phyloP scores from a whole-genome alignment of 352 stramenopile species.

The Vaucheria bursata region DNA sequence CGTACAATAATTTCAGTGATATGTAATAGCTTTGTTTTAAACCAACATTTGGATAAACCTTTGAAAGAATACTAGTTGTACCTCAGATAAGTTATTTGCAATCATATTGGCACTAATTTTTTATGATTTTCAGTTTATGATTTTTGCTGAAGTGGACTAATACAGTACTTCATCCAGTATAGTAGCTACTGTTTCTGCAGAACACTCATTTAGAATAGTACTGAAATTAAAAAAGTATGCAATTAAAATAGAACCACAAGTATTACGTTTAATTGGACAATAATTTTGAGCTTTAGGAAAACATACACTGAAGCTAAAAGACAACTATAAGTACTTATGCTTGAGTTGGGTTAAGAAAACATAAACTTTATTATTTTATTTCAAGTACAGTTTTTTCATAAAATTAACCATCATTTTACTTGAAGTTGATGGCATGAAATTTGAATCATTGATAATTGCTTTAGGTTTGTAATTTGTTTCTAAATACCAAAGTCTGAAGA shows the following conservation, averaged over 20 bases:
- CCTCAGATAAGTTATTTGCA: too few relatives aligned
- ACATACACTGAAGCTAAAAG: too few relatives aligned
- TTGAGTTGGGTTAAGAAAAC: background rate
- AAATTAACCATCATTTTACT: slow-evolving; percentile 57
- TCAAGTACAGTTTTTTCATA: background rate
- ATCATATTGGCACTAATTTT: too few relatives aligned
- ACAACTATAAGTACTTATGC: too few relatives aligned
- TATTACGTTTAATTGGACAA: too few relatives aligned
- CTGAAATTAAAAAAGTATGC: background rate
- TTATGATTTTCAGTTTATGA: too few relatives aligned
- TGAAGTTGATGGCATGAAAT: slow-evolving; percentile 87
- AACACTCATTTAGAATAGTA: slow-evolving; percentile 77
- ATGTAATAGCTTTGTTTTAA: too few relatives aligned
- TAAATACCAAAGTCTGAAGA: slow-evolving; percentile 71
- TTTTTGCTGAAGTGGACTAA: slow-evolving; percentile 95
- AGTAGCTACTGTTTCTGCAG: slow-evolving; percentile 73
- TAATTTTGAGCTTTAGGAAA: too few relatives aligned
- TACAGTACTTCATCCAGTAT: slow-evolving; percentile 94
- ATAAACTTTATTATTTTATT: background rate
- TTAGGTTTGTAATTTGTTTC: slow-evolving; percentile 90
- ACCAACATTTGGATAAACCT: too few relatives aligned
- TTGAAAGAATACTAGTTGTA: too few relatives aligned
- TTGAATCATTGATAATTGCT: slow-evolving; percentile 85
- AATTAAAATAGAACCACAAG: too few relatives aligned
- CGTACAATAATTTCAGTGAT: too few relatives aligned